Conservation (phyloP, 23 red algal species). For the Cyanidiococcus yangmingshanensis region DNA sequence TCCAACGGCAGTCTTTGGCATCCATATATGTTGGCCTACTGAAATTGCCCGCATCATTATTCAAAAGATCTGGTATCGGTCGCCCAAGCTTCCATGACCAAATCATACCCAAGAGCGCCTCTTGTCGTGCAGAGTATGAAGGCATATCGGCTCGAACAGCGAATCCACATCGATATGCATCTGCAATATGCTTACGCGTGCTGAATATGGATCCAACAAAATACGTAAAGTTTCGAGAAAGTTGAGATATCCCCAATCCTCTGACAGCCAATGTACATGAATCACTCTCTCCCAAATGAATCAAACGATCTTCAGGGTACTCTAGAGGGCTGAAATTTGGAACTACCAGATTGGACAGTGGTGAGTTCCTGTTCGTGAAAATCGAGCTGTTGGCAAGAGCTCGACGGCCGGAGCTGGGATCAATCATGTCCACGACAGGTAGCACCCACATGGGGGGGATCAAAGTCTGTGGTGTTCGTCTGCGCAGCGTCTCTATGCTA, state of each 20-base stretch:
- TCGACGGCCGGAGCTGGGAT: neutral
- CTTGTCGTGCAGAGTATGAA: neutral
- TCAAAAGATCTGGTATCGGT: neutral
- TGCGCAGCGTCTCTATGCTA: neutral
- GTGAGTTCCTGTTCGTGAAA: neutral
- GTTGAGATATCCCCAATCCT: neutral
- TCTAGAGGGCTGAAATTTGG: neutral
- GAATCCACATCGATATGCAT: neutral
- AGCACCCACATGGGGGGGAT: neutral
- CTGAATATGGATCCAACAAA: neutral
- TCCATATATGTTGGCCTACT: neutral
- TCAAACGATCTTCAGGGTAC: neutral
- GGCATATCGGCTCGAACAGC: neutral
- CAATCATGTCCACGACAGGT: neutral
- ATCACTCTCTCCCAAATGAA: neutral
- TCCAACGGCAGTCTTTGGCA: neutral
- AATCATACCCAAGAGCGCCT: neutral
- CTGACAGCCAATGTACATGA: neutral
- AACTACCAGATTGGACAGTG: neutral
- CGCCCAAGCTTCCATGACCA: neutral
- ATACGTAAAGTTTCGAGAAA: neutral
- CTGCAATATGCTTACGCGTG: neutral
- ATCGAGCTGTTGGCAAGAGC: neutral
- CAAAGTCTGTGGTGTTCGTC: neutral
- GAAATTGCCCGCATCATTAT: neutral